Percentiles rank a stretch among this genome's conserved stretches.
These are phyloP conservation scores for Herpetomonas samuelpessoai DNA, from an alignment of 208 protist species.

Conservation along the genomic window DNA sequence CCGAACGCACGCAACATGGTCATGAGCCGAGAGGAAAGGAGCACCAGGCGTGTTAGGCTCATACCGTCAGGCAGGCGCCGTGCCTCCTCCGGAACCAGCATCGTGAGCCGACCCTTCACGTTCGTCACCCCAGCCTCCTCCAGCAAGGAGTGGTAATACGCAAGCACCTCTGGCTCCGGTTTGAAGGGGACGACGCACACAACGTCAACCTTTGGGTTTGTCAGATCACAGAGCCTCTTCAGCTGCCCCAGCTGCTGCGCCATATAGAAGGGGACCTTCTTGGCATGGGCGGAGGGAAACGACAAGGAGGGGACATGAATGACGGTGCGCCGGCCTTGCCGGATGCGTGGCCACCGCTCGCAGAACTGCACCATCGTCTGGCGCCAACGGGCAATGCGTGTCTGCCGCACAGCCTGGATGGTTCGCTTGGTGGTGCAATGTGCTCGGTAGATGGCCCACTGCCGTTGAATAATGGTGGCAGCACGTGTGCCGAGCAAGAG, in stretches of 20 bases:
- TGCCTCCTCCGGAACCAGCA: slow-evolving; percentile 82
- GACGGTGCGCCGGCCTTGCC: slow-evolving; percentile 51
- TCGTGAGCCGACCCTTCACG: slow-evolving; percentile 48
- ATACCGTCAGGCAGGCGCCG: slow-evolving; percentile 59
- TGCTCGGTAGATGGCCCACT: slow-evolving; percentile 75
- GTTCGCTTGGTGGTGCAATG: slow-evolving; percentile 68
- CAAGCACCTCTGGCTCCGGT: slow-evolving; percentile 70
- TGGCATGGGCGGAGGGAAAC: slow-evolving; percentile 71
- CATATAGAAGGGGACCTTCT: slow-evolving; percentile 78
- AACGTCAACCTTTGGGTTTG: slow-evolving; percentile 78
- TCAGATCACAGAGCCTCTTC: slow-evolving; percentile 74
- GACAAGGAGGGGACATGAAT: slow-evolving; percentile 89
- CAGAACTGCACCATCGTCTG: slow-evolving; percentile 85
- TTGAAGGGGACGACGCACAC: slow-evolving; percentile 75
- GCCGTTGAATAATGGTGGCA: slow-evolving; percentile 78
- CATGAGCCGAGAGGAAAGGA: slow-evolving; percentile 76
- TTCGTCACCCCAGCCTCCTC: slow-evolving; percentile 59
- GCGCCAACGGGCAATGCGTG: slow-evolving; percentile 59
- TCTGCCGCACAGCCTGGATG: slow-evolving; percentile 57
- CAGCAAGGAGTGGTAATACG: slow-evolving; percentile 81
- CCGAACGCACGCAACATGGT: slow-evolving; percentile 71
- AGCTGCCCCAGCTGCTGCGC: slow-evolving; percentile 78
- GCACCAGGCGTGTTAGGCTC: slow-evolving; percentile 71
- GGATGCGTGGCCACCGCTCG: slow-evolving; percentile 58
- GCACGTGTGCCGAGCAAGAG: slow-evolving; percentile 77